These are phyloP conservation scores for Phytophthora pini DNA, from an alignment of 352 stramenopile species.

Conservation along the genomic window DNA sequence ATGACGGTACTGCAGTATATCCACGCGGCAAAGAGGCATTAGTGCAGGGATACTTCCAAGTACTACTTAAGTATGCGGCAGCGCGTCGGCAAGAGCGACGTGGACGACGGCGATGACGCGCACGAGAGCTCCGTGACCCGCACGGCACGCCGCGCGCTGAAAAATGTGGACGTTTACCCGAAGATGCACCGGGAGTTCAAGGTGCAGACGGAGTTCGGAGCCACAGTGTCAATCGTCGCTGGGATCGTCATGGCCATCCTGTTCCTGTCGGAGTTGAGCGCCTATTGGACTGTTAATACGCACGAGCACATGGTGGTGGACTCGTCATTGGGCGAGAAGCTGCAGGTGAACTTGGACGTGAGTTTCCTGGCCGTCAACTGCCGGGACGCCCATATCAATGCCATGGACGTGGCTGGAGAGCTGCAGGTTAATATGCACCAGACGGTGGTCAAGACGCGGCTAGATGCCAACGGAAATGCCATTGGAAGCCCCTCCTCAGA, in stretches of 20 bases:
- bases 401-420: slow-evolving; percentile 98
- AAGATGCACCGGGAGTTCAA: slow-evolving; percentile 97
- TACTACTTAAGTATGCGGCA: slow-evolving; percentile 44
- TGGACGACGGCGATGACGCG: slow-evolving; percentile 52
- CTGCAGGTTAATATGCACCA: slow-evolving; percentile 97
- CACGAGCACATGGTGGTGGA: slow-evolving; percentile 97
- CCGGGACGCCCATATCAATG: slow-evolving; percentile 97
- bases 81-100: slow-evolving; percentile 62
- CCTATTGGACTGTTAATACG: slow-evolving; percentile 82
- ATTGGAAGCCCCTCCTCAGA: slow-evolving; percentile 66
- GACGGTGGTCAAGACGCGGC: slow-evolving; percentile 93
- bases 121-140: slow-evolving; percentile 47
- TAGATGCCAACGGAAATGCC: slow-evolving; percentile 75
- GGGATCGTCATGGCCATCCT: slow-evolving; percentile 29
- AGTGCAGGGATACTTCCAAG: background rate
- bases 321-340: slow-evolving; percentile 93
- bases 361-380: slow-evolving; percentile 97
- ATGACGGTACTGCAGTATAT: slow-evolving; percentile 1
- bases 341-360: slow-evolving; percentile 98
- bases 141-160: slow-evolving; percentile 68
- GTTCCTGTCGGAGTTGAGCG: slow-evolving; percentile 80
- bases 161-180: slow-evolving; percentile 93
- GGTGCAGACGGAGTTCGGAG: slow-evolving; percentile 94
- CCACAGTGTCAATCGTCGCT: slow-evolving; percentile 42
- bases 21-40: slow-evolving; percentile 27